Conservation (phyloP, 1,284 basidiomycete genomes). For the Ustilago loliicola region DNA sequence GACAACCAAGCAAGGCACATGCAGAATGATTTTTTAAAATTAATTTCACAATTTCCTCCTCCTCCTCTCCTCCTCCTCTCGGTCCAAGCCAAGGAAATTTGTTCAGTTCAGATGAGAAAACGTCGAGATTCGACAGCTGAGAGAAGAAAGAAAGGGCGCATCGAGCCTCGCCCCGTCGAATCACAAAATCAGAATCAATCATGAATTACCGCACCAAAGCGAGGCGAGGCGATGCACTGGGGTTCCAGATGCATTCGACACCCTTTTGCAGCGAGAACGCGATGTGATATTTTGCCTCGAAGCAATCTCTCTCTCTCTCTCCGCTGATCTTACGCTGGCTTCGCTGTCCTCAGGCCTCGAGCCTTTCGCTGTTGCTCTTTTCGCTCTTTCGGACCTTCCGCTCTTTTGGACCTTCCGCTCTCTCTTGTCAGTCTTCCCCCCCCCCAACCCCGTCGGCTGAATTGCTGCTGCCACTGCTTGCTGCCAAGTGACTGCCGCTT, state of each 20-base stretch:
- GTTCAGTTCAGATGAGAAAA: background rate
- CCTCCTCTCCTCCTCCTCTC: too few species aligned
- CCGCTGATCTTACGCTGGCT: background rate
- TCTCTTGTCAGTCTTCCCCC: constrained; percentile 1
- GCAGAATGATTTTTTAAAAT: background rate
- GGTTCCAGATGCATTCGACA: constrained; percentile 7
- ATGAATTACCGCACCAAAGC: background rate
- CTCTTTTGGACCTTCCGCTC: background rate
- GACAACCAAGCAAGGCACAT: constrained; percentile 3
- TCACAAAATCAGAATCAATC: background rate
- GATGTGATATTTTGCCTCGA: constrained; percentile 5
- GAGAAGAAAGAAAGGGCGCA: background rate
- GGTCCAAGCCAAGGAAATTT: background rate
- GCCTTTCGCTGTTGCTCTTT: constrained; percentile 3
- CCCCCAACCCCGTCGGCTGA: constrained; percentile 17
- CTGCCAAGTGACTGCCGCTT: constrained; percentile 6
- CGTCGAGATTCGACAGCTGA: background rate
- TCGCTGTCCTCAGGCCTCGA: background rate
- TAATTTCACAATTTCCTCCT: background rate
- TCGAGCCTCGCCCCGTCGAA: background rate
- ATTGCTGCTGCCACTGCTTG: background rate
- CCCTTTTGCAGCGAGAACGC: constrained; percentile 6
- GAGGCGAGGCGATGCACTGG: background rate
- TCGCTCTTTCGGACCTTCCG: background rate
- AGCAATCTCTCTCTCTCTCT: background rate